Percentiles rank a stretch among this genome's conserved stretches.
phyloP scores from a whole-genome alignment of 805 yeast species.

The Suhomyces vadensis region DNA sequence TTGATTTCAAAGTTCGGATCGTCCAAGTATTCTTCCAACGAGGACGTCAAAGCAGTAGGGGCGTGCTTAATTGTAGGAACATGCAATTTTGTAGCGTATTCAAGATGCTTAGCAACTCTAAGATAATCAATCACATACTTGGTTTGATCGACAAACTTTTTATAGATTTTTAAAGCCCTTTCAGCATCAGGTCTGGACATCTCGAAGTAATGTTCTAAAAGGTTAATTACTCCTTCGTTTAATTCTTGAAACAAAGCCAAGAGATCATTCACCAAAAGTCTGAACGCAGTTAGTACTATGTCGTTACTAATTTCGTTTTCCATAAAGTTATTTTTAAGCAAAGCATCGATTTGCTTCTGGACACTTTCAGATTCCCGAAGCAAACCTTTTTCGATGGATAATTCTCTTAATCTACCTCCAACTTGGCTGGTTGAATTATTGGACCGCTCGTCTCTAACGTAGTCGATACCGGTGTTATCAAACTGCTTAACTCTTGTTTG shows the following conservation, averaged over 20 bases:
- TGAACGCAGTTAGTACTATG: constrained; percentile 76
- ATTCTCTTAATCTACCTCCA: constrained; percentile 62
- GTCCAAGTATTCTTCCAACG: constrained; percentile 83
- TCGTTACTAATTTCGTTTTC: constrained; percentile 86
- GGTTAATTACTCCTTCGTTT: constrained; percentile 93
- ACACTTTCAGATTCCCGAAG: constrained; percentile 84
- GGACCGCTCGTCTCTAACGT: constrained; percentile 66
- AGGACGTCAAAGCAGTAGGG: constrained; percentile 85
- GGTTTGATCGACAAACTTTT: constrained; percentile 81
- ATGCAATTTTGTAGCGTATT: constrained; percentile 80
- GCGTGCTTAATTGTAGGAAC: constrained; percentile 98
- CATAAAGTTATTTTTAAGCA: constrained; percentile 70
- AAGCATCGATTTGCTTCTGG: constrained; percentile 73
- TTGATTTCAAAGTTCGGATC: constrained; percentile 84
- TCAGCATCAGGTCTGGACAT: constrained; percentile 85
- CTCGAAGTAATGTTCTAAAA: constrained; percentile 93
- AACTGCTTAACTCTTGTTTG: constrained; percentile 68
- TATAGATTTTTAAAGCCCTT: constrained; percentile 80
- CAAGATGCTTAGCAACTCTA: constrained; percentile 86
- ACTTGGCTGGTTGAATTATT: constrained; percentile 46
- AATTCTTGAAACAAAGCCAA: constrained; percentile 83
- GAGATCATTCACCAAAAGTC: constrained; percentile 87
- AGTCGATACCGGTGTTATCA: constrained; percentile 66
- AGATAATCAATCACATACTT: constrained; percentile 84
- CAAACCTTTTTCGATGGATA: constrained; percentile 75